Percentiles rank a stretch among this genome's conserved stretches.
phyloP scores from a whole-genome alignment of 306 rosid genomes.

The Cucurbita pepo region DNA sequence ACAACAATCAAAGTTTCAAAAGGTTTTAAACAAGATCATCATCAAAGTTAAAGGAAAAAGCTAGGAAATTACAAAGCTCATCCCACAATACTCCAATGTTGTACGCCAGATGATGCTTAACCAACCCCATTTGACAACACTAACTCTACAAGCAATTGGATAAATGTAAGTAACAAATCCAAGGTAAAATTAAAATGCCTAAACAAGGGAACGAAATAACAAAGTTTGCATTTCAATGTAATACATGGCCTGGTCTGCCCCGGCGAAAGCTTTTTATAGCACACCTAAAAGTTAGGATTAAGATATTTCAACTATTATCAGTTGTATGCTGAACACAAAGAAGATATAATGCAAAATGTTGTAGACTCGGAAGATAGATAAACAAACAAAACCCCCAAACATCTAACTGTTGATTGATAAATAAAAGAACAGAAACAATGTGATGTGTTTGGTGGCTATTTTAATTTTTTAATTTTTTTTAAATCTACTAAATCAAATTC shows the following conservation, averaged over 20 bases:
- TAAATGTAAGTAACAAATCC: background rate
- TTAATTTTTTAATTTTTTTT: background rate
- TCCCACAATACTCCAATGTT: background rate
- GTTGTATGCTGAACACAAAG: background rate
- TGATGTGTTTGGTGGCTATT: background rate
- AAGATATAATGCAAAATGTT: background rate
- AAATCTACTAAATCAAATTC: background rate
- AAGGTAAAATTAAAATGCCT: background rate
- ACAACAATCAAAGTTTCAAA: too few species aligned
- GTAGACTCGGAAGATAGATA: background rate
- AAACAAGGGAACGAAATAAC: background rate
- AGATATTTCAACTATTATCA: background rate
- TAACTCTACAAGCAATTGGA: background rate
- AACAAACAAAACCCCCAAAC: constrained; percentile 1
- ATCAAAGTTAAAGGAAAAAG: background rate
- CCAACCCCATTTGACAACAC: background rate
- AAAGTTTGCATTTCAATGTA: background rate
- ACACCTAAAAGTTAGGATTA: background rate
- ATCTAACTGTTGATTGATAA: constrained; percentile 1
- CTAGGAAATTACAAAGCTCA: background rate
- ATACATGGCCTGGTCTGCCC: background rate
- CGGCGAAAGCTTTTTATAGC: background rate
- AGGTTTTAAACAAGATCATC: background rate
- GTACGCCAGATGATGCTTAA: background rate
- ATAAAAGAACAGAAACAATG: background rate